Evolutionary conservation across 257 asterid species (phyloP).

Genomic region (Rhazya stricta): DNA sequence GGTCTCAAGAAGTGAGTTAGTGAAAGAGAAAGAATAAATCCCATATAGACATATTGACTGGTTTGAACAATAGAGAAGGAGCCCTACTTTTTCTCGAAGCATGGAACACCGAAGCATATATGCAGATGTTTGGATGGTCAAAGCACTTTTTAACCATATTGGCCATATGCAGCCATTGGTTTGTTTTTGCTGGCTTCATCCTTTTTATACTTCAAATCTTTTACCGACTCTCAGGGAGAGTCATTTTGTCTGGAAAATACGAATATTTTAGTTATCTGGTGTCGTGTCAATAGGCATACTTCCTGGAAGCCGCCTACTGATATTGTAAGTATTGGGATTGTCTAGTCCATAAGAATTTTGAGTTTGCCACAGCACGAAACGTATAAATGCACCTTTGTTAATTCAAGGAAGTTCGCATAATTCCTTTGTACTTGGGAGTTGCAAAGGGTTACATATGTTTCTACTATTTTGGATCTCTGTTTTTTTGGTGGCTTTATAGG

Average conservation of each 20-base stretch:
- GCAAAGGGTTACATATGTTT: not conserved
- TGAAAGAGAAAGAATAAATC: conserved; percentile 23
- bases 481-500: not conserved
- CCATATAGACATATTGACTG: conserved; percentile 22
- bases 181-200: conserved; percentile 28
- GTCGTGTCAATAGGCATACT: conserved; percentile 26
- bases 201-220: conserved; percentile 19
- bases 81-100: conserved; percentile 19
- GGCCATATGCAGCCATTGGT: conserved; percentile 24
- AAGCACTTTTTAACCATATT: conserved; percentile 9
- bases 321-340: conserved; percentile 45
- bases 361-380: conserved; percentile 5
- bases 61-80: conserved; percentile 10
- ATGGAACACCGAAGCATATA: conserved; percentile 17
- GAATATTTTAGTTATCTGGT: conserved; percentile 23
- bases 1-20: conserved; percentile 40
- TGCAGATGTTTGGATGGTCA: conserved; percentile 20
- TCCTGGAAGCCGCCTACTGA: conserved; percentile 28
- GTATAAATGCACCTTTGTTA: conserved; percentile 1
- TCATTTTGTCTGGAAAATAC: conserved; percentile 23
- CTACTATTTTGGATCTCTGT: not conserved
- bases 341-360: conserved; percentile 14
- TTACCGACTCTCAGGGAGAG: conserved; percentile 24
- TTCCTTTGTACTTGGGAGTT: conserved; percentile 11
- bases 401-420: conserved; percentile 6